Conservation (phyloP, 1,284 basidiomycete species). For the Trichosporon sp. region DNA sequence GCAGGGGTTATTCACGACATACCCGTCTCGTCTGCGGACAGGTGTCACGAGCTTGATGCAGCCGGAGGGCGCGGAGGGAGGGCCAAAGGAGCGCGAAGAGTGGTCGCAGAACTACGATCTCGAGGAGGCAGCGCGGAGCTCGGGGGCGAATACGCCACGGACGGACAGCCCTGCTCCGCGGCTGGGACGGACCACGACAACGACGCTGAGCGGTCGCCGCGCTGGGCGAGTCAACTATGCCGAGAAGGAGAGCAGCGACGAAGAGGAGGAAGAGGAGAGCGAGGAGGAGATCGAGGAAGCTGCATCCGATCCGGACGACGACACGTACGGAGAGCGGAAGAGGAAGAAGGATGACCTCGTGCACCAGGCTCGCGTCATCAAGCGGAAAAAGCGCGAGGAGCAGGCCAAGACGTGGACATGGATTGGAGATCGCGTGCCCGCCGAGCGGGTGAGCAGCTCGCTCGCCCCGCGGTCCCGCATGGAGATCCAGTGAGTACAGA, state of each 20-base stretch:
- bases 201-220: slow-evolving; percentile 43
- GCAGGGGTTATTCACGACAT: slow-evolving; percentile 78
- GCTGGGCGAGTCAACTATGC: slow-evolving; percentile 76
- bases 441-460: slow-evolving; percentile 65
- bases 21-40: slow-evolving; percentile 85
- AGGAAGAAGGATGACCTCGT: slow-evolving; percentile 8
- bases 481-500: background rate
- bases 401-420: slow-evolving; percentile 59
- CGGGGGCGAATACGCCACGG: slow-evolving; percentile 31
- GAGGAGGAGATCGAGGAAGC: slow-evolving; percentile 67
- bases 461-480: slow-evolving; percentile 41
- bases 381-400: slow-evolving; percentile 7
- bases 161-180: slow-evolving; percentile 30
- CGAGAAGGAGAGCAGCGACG: slow-evolving; percentile 76
- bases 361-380: slow-evolving; percentile 1
- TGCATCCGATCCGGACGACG: slow-evolving; percentile 55
- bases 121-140: slow-evolving; percentile 19
- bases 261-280: slow-evolving; percentile 66
- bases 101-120: slow-evolving; percentile 39
- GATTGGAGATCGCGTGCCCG: slow-evolving; percentile 77
- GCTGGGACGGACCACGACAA: slow-evolving; percentile 34
- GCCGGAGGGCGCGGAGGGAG: slow-evolving; percentile 57
- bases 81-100: slow-evolving; percentile 47
- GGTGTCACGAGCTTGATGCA: slow-evolving; percentile 86
- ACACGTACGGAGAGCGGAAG: slow-evolving; percentile 27